Percentiles rank a stretch among this genome's conserved stretches.
These are phyloP conservation scores for Naegleria gruberi DNA, from an alignment of 208 protist genomes.

Conservation along the genomic window DNA sequence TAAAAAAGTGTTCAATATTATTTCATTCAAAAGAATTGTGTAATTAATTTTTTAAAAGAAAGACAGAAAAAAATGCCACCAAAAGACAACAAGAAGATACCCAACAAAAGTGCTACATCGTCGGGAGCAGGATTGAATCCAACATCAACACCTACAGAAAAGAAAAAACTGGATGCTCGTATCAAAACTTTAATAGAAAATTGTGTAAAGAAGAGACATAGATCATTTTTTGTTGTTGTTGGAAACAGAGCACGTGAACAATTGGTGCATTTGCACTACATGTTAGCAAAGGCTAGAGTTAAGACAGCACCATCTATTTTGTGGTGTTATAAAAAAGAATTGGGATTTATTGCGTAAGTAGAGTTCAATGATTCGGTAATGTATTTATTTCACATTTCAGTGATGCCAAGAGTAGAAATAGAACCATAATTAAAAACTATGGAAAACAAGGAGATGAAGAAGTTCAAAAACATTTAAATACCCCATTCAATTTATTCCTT, in stretches of 20 bases:
- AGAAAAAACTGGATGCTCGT: conserved; percentile 85
- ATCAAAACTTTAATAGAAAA: conserved; percentile 92
- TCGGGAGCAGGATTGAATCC: too few relatives aligned
- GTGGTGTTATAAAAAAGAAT: conserved; percentile 99
- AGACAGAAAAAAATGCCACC: too few relatives aligned
- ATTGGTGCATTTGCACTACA: conserved; percentile 96
- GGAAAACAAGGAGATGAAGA: conserved; percentile 79
- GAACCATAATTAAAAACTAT: conserved; percentile 11
- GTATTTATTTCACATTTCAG: neutral
- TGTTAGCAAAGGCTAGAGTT: conserved; percentile 91
- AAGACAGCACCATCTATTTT: conserved; percentile 91
- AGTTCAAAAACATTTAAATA: conserved; percentile 81
- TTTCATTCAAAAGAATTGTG: too few relatives aligned
- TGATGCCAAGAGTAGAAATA: neutral
- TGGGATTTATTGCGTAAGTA: conserved; percentile 83
- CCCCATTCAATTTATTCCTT: conserved; percentile 96
- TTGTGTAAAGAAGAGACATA: conserved; percentile 82
- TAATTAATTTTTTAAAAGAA: too few relatives aligned
- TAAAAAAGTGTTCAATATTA: too few relatives aligned
- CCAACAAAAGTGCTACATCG: too few relatives aligned
- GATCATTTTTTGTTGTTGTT: conserved; percentile 94
- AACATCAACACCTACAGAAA: conserved; percentile 7
- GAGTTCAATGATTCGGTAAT: neutral
- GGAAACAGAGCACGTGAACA: conserved; percentile 94
- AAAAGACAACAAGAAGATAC: too few relatives aligned